Base-by-base conservation (phyloP, 2,329 filamentous ascomycete genomes). In the Cytospora chrysosperma region DNA sequence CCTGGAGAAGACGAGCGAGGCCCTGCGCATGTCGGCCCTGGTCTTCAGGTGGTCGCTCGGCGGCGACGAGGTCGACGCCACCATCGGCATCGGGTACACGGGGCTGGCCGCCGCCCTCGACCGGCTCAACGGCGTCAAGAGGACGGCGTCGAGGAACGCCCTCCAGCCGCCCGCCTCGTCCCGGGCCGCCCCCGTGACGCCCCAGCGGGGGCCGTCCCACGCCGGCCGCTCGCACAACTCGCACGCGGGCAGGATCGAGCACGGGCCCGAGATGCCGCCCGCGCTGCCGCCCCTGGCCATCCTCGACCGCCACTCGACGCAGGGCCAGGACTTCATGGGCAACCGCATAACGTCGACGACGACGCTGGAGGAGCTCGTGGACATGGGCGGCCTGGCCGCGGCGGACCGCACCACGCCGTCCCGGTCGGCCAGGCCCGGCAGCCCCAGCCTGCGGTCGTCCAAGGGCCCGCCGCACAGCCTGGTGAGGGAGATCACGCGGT, bases 1-100 rank as follows among this genome's bases (percentile, higher is more conserved):
- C 13, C 76, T 90, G 10, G 77, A 76, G 12, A 85, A 81, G 71
- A 87, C 83, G 15, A 81, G 84, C 12, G 86, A 89, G 68, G 81
- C 84, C 2, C 74, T 90, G 56, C 83, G 82, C 68, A 86, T 89
- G 79, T 88, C 85, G 70, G 82, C 85, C 9, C 78, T 86, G 52
- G 82, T 88, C 69, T 86, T 90, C 72, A 82, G 88, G 68, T 90
- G 87, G 86, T 85, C 82, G 24, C 76, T 89, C 4, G 86, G 85
- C 10, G 80, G 80, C 32, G 79, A 80, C 24, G 84, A 82, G 70
- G 82, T 84, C 19, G 85, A 88, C 67, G 81, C 82, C 19, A 81
- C 85, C 15, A 80, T 85, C 50, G 86, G 86, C 21, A 88, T 89
- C 53, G 88, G 88, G 51, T 91, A 88, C 70, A 87, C 86, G 1